Conservation (phyloP, 345 rosid species). For the Eucalyptus leucophloia region DNA sequence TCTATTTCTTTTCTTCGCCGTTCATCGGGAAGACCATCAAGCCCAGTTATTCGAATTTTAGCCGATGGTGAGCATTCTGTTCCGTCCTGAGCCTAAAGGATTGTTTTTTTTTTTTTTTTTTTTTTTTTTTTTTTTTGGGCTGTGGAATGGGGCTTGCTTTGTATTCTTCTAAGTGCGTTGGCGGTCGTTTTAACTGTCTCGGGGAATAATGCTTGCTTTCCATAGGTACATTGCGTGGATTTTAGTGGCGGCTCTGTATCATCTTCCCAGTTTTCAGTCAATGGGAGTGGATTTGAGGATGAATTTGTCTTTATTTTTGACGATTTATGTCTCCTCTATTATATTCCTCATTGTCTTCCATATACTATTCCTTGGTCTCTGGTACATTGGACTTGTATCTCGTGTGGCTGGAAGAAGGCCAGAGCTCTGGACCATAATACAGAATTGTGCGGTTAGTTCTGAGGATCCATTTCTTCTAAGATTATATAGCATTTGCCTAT, state of each 20-base stretch:
- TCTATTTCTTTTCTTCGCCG: slow-evolving; percentile 97
- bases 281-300: slow-evolving; percentile 99
- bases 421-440: slow-evolving; percentile 78
- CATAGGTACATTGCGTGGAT: slow-evolving; percentile 98
- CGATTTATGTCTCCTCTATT: slow-evolving; percentile 74
- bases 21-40: slow-evolving; percentile 90
- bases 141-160: neutral
- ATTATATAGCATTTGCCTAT: neutral
- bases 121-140: too few relatives aligned
- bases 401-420: slow-evolving; percentile 96
- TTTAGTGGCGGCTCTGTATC: slow-evolving; percentile 94
- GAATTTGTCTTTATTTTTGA: slow-evolving; percentile 93
- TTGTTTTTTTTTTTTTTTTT: too few relatives aligned
- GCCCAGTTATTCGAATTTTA: slow-evolving; percentile 94
- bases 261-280: slow-evolving; percentile 98
- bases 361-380: slow-evolving; percentile 73
- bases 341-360: slow-evolving; percentile 92
- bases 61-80: slow-evolving; percentile 65
- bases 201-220: neutral
- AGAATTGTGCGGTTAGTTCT: slow-evolving; percentile 83
- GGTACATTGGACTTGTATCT: slow-evolving; percentile 93
- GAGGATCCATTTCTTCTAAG: neutral
- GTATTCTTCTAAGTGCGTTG: neutral
- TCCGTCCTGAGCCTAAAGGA: neutral
- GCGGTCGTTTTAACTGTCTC: neutral